These are phyloP conservation scores for Lepidium campestre DNA, from an alignment of 441 rosid genomes.

Conservation along the genomic window DNA sequence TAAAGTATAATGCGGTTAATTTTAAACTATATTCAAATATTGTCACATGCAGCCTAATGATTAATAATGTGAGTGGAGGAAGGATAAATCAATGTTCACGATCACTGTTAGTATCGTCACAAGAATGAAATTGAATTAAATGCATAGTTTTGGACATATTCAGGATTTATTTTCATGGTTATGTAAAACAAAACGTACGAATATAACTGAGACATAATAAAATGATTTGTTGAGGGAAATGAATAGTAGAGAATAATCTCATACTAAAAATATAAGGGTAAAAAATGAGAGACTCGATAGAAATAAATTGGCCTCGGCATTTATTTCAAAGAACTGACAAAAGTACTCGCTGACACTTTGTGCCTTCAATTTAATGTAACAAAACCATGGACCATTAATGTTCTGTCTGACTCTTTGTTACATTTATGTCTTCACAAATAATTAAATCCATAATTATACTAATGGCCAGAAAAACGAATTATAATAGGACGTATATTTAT, in stretches of 20 bases:
- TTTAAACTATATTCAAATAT: neutral
- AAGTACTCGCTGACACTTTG: constrained; percentile 28
- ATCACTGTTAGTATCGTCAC: neutral
- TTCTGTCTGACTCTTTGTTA: constrained; percentile 19
- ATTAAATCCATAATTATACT: neutral
- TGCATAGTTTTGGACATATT: too few relatives aligned
- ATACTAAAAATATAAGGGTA: neutral
- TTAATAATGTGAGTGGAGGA: constrained; percentile 10
- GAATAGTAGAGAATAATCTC: neutral
- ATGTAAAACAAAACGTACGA: neutral
- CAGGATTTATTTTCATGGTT: too few relatives aligned
- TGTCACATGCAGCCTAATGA: constrained; percentile 16
- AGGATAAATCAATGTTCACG: constrained; percentile 6
- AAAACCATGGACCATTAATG: constrained; percentile 30
- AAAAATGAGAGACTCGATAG: neutral
- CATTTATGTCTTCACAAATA: constrained; percentile 10
- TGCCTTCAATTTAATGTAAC: constrained; percentile 11
- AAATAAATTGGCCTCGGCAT: constrained; percentile 4
- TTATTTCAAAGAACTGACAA: constrained; percentile 29
- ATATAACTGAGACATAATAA: neutral
- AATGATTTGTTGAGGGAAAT: neutral
- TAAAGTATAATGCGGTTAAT: neutral
- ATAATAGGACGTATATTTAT: too few relatives aligned
- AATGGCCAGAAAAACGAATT: neutral
- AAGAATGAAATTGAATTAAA: neutral